phyloP scores from a whole-genome alignment of 2,329 filamentous ascomycete species.

The Dothiorella sarmentorum region DNA sequence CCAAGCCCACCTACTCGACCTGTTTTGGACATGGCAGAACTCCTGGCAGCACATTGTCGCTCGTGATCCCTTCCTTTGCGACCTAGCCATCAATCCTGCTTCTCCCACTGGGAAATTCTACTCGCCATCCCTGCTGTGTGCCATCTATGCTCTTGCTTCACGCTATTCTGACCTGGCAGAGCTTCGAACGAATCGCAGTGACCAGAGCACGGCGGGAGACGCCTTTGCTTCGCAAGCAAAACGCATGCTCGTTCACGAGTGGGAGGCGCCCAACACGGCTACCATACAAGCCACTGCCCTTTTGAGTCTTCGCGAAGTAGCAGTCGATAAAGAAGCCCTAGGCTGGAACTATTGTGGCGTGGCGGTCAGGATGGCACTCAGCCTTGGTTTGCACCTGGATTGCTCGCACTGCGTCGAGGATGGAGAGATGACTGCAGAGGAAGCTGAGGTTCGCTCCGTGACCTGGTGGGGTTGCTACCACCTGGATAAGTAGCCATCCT shows the following conservation, averaged over 20 bases:
- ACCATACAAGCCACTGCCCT: neutral
- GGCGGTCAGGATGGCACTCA: neutral
- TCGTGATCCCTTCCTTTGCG: neutral
- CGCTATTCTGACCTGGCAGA: neutral
- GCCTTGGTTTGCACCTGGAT: neutral
- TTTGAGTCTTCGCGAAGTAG: neutral
- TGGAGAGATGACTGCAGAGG: neutral
- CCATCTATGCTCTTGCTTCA: neutral
- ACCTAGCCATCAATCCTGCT: neutral
- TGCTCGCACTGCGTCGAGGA: neutral
- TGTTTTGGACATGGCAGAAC: neutral
- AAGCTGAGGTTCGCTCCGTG: neutral
- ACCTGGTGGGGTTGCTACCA: constrained; percentile 1
- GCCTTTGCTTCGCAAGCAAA: neutral
- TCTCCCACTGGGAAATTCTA: neutral
- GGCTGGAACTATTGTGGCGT: neutral
- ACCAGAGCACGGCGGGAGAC: neutral
- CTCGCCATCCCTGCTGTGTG: neutral
- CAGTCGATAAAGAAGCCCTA: neutral
- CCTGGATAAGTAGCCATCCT: neutral
- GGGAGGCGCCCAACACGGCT: neutral
- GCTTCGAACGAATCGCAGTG: neutral
- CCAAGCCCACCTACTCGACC: neutral
- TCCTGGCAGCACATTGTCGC: neutral
- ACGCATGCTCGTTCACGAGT: neutral